A percentile compares a stretch with the other conserved stretches of the same genome.
phyloP scores from a whole-genome alignment of 2,329 filamentous ascomycete genomes.

The Fusarium pseudocircinatum region DNA sequence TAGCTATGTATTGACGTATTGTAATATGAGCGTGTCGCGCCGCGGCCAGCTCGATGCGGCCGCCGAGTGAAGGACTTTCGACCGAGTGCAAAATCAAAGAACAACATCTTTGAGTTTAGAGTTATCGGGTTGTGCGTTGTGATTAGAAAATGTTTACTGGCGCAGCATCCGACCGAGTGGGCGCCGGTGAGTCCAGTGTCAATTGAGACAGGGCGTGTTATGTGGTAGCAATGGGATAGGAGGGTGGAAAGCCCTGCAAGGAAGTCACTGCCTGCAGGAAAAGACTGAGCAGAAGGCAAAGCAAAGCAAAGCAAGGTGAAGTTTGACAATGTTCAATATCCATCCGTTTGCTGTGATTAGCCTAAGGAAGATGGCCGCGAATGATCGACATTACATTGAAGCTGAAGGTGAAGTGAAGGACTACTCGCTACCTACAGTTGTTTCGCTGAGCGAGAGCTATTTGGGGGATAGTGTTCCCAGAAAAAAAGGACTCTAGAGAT shows the following conservation, averaged over 20 bases:
- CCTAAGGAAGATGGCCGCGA: background rate
- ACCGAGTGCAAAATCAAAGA: background rate
- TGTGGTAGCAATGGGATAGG: conserved; percentile 4
- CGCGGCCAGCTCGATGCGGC: conserved; percentile 21
- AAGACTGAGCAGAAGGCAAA: conserved; percentile 4
- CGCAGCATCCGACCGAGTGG: background rate
- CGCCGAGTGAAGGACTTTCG: conserved; percentile 4
- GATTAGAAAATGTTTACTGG: background rate
- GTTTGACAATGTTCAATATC: conserved; percentile 5
- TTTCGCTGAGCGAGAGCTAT: conserved; percentile 1
- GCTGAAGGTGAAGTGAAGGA: conserved; percentile 20
- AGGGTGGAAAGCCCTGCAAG: conserved; percentile 9
- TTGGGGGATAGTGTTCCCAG: conserved; percentile 14
- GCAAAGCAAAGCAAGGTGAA: conserved; percentile 13
- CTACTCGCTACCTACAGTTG: background rate
- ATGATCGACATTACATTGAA: conserved; percentile 31
- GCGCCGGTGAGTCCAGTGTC: background rate
- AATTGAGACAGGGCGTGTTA: background rate
- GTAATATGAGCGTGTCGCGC: background rate
- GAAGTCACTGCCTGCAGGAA: conserved; percentile 5
- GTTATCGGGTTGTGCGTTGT: background rate
- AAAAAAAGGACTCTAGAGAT: background rate
- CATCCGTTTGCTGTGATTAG: background rate
- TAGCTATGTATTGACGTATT: background rate
- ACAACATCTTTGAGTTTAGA: background rate